Evolutionary conservation across 192 early-diverging fungal genomes (phyloP), one percentile per base, ranked within the genome.

Genomic region (Entrophospora sp.): DNA sequence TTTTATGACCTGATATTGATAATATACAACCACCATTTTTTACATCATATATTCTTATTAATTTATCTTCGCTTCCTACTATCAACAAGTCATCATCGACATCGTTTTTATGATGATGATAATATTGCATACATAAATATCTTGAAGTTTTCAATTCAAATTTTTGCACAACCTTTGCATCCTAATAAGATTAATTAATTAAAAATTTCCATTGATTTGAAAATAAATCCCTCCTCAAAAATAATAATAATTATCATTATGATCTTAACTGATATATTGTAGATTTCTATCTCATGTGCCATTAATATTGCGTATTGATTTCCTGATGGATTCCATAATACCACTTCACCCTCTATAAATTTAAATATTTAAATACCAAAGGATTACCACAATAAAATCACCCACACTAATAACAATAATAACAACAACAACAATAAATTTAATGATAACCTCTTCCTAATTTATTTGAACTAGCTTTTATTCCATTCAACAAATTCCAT

Each of bases 401-500:
- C n/a, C n/a, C n/a, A n/a, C n/a, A n/a, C n/a, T n/a, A n/a, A n/a
- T n/a, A n/a, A n/a, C n/a, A n/a, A n/a, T n/a, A n/a, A n/a, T n/a
- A n/a, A n/a, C n/a, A n/a, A n/a, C n/a, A n/a, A n/a, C n/a, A n/a
- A n/a, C n/a, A n/a, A n/a, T n/a, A n/a, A n/a, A n/a, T n/a, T n/a
- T n/a, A n/a, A n/a, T n/a, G n/a, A 35, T 70, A 68, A 78, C 77
- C 77, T 73, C 61, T 70, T 49, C 71, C 62, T 25, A 83, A 37
- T 36, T 79, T 79, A 48, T 59, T 66, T 28, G 72, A 77, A 58
- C 76, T 87, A 1, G 88, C 89, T 61, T 87, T 86, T 27, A 80
- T 77, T 3, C 86, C 91, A 18, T 79, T 83, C 58, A 91, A 81
- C 65, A 92, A 67, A 52, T 92, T 90, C 91, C 91, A 92, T 42